Percentiles rank a stretch among this genome's conserved stretches.
Conservation (phyloP, 495 filamentous ascomycete genomes). For the Daldinia bambusicola region DNA sequence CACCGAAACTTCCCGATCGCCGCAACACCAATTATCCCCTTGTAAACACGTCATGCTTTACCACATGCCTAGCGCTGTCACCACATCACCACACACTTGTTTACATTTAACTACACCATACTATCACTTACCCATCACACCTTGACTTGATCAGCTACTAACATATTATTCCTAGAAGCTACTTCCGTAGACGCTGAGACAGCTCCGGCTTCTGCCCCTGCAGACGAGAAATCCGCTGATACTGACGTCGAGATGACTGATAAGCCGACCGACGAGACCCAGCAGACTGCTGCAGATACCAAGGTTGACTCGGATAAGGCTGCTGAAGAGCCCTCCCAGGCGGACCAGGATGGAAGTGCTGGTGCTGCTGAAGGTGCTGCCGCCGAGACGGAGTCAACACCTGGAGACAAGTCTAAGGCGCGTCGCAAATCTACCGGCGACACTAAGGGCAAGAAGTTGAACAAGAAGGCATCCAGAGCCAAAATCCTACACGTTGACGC, state of each 20-base stretch:
- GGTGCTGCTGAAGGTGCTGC: slow-evolving; percentile 44
- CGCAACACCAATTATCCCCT: slow-evolving; percentile 13
- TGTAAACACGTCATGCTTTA: slow-evolving; percentile 26
- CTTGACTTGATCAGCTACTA: slow-evolving; percentile 11
- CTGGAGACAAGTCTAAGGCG: slow-evolving; percentile 57
- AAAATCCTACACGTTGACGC: slow-evolving; percentile 78
- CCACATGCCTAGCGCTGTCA: slow-evolving; percentile 7
- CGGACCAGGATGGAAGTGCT: slow-evolving; percentile 25
- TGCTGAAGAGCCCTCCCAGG: slow-evolving; percentile 30
- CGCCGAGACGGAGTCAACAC: slow-evolving; percentile 33
- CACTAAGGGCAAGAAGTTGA: slow-evolving; percentile 81
- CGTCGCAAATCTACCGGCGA: slow-evolving; percentile 76
- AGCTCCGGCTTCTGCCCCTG: slow-evolving; percentile 27
- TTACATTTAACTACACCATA: slow-evolving; percentile 12
- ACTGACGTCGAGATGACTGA: slow-evolving; percentile 49
- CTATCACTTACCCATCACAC: not conserved
- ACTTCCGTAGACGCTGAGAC: slow-evolving; percentile 16
- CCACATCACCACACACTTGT: slow-evolving; percentile 16
- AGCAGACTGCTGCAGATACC: slow-evolving; percentile 39
- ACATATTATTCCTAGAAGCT: slow-evolving; percentile 18
- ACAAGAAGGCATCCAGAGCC: slow-evolving; percentile 80
- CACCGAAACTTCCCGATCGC: slow-evolving; percentile 21
- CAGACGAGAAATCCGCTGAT: slow-evolving; percentile 40
- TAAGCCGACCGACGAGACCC: slow-evolving; percentile 27
- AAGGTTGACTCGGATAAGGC: slow-evolving; percentile 44